Percentiles rank a stretch among this genome's conserved stretches.
Conservation (phyloP, 768 basidiomycete species). For the Chalciporus chontae region DNA sequence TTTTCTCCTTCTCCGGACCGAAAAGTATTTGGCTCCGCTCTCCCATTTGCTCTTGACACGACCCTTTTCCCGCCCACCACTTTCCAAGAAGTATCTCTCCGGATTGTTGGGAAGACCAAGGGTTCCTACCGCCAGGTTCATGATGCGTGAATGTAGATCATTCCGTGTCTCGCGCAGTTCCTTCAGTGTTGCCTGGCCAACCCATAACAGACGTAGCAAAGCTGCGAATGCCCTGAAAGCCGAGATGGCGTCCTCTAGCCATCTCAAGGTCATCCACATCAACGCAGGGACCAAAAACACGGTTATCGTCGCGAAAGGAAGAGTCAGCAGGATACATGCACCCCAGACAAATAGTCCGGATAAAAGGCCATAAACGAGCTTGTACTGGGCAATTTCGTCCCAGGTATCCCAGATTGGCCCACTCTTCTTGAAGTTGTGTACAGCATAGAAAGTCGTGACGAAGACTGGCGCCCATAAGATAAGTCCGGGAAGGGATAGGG, state of each 20-base stretch:
- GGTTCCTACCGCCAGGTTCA: slow-evolving; percentile 54
- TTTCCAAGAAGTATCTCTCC: slow-evolving; percentile 57
- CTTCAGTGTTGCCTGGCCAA: slow-evolving; percentile 56
- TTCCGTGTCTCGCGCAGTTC: slow-evolving; percentile 50
- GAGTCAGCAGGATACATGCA: slow-evolving; percentile 49
- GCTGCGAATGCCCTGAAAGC: slow-evolving; percentile 72
- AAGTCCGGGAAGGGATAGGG: slow-evolving; percentile 71
- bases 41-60: slow-evolving; percentile 65
- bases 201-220: slow-evolving; percentile 56
- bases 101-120: slow-evolving; percentile 68
- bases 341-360: slow-evolving; percentile 72
- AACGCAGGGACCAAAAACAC: slow-evolving; percentile 58
- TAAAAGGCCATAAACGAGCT: slow-evolving; percentile 76
- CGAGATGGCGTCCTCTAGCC: slow-evolving; percentile 82
- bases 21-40: slow-evolving; percentile 72
- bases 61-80: slow-evolving; percentile 68
- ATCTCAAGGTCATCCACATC: slow-evolving; percentile 90
- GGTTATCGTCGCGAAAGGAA: slow-evolving; percentile 59
- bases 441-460: slow-evolving; percentile 61
- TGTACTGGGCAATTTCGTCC: slow-evolving; percentile 90
- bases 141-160: slow-evolving; percentile 61
- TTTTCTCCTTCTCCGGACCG: slow-evolving; percentile 71
- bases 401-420: slow-evolving; percentile 84
- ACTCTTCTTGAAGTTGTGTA: slow-evolving; percentile 73
- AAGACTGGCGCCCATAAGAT: slow-evolving; percentile 83